Evolutionary conservation across 1,284 basidiomycete genomes (phyloP).

Genomic region (Phellopilus nigrolimitatus): DNA sequence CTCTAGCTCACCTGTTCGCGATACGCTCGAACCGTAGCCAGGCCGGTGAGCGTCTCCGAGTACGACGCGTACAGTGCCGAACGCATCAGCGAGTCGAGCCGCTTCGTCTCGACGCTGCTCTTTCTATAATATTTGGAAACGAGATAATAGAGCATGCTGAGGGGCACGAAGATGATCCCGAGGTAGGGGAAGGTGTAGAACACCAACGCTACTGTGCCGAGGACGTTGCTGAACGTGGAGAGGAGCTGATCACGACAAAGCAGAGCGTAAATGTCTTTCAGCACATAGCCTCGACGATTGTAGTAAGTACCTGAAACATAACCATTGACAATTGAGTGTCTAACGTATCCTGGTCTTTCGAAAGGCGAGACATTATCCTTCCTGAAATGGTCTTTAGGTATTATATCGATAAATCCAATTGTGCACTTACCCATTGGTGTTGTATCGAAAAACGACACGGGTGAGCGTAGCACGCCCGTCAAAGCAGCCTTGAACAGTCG

Average conservation of each 20-base stretch:
- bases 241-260: constrained; percentile 35
- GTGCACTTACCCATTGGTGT: constrained; percentile 62
- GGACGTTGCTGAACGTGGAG: constrained; percentile 41
- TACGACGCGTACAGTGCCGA: constrained; percentile 60
- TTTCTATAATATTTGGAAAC: constrained; percentile 50
- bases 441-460: constrained; percentile 77
- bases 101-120: constrained; percentile 61
- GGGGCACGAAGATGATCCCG: constrained; percentile 53
- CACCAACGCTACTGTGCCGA: constrained; percentile 53
- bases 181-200: constrained; percentile 63
- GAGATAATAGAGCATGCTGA: constrained; percentile 45
- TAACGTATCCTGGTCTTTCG: constrained; percentile 59
- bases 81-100: constrained; percentile 64
- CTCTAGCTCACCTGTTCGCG: constrained; percentile 33
- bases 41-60: constrained; percentile 56
- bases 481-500: constrained; percentile 57
- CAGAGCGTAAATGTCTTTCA: no score
- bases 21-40: constrained; percentile 63
- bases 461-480: constrained; percentile 55
- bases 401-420: constrained; percentile 26
- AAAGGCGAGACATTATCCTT: constrained; percentile 52
- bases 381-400: constrained; percentile 40
- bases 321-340: constrained; percentile 45
- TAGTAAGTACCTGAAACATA: constrained; percentile 32
- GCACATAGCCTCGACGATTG: no score